Conservation (phyloP, 352 stramenopile genomes). For the Pythium biforme region DNA sequence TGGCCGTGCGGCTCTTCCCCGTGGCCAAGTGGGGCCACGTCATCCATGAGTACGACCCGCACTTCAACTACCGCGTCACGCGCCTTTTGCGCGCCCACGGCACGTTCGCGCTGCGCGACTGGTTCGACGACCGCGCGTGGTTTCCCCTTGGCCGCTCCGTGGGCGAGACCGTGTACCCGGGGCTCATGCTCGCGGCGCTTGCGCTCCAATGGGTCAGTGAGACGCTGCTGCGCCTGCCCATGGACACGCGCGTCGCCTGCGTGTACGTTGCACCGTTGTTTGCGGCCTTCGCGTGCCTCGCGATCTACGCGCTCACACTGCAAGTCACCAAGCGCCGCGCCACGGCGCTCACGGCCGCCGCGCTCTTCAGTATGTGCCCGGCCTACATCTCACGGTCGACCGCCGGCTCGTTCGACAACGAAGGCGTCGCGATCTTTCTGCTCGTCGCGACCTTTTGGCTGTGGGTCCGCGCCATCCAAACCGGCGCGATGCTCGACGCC, state of each 20-base stretch:
- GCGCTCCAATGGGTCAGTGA: conserved; percentile 78
- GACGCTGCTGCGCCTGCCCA: conserved; percentile 46
- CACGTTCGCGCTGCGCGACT: conserved; percentile 93
- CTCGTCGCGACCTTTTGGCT: conserved; percentile 97
- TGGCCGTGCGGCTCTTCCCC: conserved; percentile 91
- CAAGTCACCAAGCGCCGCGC: conserved; percentile 65
- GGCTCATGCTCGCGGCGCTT: conserved; percentile 86
- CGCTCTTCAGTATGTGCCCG: conserved; percentile 95
- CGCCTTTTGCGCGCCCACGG: conserved; percentile 93
- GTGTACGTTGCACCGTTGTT: conserved; percentile 91
- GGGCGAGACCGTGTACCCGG: conserved; percentile 92
- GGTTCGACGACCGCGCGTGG: conserved; percentile 98
- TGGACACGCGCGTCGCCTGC: conserved; percentile 86
- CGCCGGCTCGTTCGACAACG: conserved; percentile 98
- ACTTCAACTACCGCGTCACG: conserved; percentile 99
- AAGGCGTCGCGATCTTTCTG: conserved; percentile 97
- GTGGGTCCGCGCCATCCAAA: conserved; percentile 89
- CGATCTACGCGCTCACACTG: conserved; percentile 86
- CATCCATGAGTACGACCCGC: conserved; percentile 93
- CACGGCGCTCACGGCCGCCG: conserved; percentile 86
- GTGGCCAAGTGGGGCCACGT: conserved; percentile 90
- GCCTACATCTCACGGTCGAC: conserved; percentile 97
- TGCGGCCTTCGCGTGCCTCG: conserved; percentile 77
- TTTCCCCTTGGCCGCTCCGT: conserved; percentile 92
- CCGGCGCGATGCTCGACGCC: conserved; percentile 74